phyloP scores from a whole-genome alignment of 2,329 filamentous ascomycete genomes.

The Cladosporium sp. region DNA sequence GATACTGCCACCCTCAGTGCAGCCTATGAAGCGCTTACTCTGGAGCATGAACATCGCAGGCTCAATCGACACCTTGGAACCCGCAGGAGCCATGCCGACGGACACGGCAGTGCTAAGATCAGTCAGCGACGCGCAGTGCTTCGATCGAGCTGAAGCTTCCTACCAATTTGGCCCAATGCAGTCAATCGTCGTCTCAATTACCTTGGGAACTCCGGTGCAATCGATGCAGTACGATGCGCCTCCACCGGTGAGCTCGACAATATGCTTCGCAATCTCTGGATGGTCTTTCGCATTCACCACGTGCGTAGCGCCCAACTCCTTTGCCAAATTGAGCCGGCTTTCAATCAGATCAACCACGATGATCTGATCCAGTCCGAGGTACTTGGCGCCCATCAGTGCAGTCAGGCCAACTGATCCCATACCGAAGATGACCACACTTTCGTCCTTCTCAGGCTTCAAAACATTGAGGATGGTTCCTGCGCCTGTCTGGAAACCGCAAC shows the following conservation, averaged over 20 bases:
- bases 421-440: slow-evolving; percentile 27
- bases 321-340: not conserved
- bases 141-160: not conserved
- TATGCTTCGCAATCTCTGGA: slow-evolving; percentile 1
- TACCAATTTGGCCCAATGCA: slow-evolving; percentile 4
- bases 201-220: slow-evolving; percentile 11
- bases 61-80: not conserved
- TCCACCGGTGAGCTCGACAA: not conserved
- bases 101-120: not conserved
- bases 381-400: slow-evolving; percentile 5
- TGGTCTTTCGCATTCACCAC: not conserved
- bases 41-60: slow-evolving; percentile 12
- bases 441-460: slow-evolving; percentile 24
- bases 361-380: not conserved
- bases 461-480: slow-evolving; percentile 28
- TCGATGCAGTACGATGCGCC: slow-evolving; percentile 3
- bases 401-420: slow-evolving; percentile 25
- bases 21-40: slow-evolving; percentile 8
- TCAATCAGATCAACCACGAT: not conserved
- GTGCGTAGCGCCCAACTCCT: not conserved
- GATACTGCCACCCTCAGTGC: slow-evolving; percentile 7
- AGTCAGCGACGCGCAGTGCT: not conserved
- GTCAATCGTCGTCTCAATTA: slow-evolving; percentile 1
- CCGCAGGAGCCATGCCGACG: slow-evolving; percentile 9
- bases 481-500: slow-evolving; percentile 18